phyloP scores from a whole-genome alignment of 495 filamentous ascomycete species.

The Aspergillus olivimuriae region DNA sequence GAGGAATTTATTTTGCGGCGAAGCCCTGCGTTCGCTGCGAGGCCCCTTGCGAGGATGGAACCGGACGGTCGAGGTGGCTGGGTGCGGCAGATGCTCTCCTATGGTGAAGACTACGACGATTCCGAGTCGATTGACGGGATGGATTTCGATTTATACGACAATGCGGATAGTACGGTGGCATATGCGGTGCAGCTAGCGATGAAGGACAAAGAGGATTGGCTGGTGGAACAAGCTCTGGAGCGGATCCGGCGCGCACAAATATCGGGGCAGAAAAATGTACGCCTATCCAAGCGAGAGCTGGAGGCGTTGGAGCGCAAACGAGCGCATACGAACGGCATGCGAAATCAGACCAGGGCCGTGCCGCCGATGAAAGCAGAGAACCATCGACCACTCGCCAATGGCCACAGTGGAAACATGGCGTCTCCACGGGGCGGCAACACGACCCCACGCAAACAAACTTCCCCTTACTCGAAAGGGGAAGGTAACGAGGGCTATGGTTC shows the following conservation, averaged over 20 bases:
- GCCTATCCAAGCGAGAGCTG: slow-evolving; percentile 65
- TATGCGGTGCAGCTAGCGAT: slow-evolving; percentile 49
- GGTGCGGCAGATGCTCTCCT: slow-evolving; percentile 40
- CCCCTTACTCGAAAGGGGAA: slow-evolving; percentile 21
- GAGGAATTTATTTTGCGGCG: slow-evolving; percentile 49
- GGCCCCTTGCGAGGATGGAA: slow-evolving; percentile 18
- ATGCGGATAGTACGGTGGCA: slow-evolving; percentile 42
- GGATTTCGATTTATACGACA: slow-evolving; percentile 49
- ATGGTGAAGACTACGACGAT: slow-evolving; percentile 41
- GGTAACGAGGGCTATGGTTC: slow-evolving; percentile 16
- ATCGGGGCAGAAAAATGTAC: slow-evolving; percentile 69
- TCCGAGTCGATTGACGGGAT: slow-evolving; percentile 45
- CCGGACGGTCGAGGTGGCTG: slow-evolving; percentile 24
- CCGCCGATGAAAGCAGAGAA: no score
- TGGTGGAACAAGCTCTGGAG: slow-evolving; percentile 67
- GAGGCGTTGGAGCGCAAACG: slow-evolving; percentile 69
- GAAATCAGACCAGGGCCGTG: no score
- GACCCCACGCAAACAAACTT: slow-evolving; percentile 18
- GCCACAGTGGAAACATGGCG: not conserved
- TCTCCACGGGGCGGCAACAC: not conserved
- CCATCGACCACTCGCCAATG: no score
- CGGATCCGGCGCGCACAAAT: slow-evolving; percentile 69
- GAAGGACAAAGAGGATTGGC: slow-evolving; percentile 61
- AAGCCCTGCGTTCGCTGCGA: slow-evolving; percentile 18
- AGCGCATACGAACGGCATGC: slow-evolving; percentile 45